Base-by-base conservation (phyloP, 1,284 basidiomycete genomes). In the Ustilago esculenta region DNA sequence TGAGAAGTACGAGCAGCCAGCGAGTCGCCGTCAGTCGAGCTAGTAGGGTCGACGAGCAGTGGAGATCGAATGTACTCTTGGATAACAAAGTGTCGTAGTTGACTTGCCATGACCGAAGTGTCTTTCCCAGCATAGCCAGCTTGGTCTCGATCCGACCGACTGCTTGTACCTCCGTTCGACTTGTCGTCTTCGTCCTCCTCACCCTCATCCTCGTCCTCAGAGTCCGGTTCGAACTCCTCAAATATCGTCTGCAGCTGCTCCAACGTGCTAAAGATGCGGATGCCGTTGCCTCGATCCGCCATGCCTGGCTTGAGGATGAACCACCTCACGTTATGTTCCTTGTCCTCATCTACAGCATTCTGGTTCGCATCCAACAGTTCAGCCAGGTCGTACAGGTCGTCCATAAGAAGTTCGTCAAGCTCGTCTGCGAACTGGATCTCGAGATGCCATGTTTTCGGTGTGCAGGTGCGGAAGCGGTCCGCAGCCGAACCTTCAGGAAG, bases 261-360 rank as follows among this genome's bases (percentile, higher is more conserved):
- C 79, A 90, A 89, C 43, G 87, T 90, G 49, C 90, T 88, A 82
- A 99, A 98, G 47, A 99, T 84, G 33, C 94, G 85, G 66, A 99
- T 95, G 0, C 95, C 96, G 85, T 93, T 92, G 4, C 93, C 96
- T 50, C 93, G 87, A 84, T 98, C 95, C 1, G 94, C 90, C 90
- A 99, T 96, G 11, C 93, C 93, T 33, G 96, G 94, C 83, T 99
- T 99, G 49, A 98, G 47, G n/a, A 81, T 81, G 49, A 75, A 80
- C 80, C 80, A 81, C 33, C 29, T 49, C 24, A 70, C 93, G 60
- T 84, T 87, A 7, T 82, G 73, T 20, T 40, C 21, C 17, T 78
- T 71, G 8, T 80, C 81, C 1, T 70, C 75, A 12, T 70, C 45
- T 10, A 46, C 37, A n/a, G 69, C 68, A 15, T 17, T 21, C 25